phyloP scores from a whole-genome alignment of 2,329 filamentous ascomycete species.

The Xylaria sp. region DNA sequence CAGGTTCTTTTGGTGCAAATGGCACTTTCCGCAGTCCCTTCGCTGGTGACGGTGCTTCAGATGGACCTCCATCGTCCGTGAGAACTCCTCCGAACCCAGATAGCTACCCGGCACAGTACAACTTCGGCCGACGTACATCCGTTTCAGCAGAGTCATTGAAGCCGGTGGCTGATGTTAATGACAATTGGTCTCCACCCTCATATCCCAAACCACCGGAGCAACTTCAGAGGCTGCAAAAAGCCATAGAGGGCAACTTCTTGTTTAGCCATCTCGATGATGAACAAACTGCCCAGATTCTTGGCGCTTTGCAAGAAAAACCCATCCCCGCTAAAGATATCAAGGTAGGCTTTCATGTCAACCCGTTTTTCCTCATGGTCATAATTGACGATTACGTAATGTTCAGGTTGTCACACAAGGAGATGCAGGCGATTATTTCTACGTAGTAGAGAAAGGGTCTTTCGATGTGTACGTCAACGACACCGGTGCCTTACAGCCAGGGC shows the following conservation, averaged over 20 bases:
- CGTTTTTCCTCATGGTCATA: neutral
- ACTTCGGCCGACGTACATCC: constrained; percentile 89
- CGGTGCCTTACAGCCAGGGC: constrained; percentile 78
- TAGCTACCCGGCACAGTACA: constrained; percentile 89
- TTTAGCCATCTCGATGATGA: constrained; percentile 96
- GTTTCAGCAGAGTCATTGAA: constrained; percentile 97
- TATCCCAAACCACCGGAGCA: constrained; percentile 86
- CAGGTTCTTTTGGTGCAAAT: constrained; percentile 59
- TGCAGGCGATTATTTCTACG: constrained; percentile 96
- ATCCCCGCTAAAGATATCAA: constrained; percentile 89
- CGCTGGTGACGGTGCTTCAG: constrained; percentile 54
- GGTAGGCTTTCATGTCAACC: constrained; percentile 46
- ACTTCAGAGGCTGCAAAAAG: constrained; percentile 74
- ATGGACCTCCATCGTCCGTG: constrained; percentile 52
- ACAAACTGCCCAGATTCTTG: constrained; percentile 83
- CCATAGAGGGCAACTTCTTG: constrained; percentile 89
- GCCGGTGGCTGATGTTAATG: constrained; percentile 79
- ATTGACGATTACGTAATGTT: neutral
- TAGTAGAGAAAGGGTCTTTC: constrained; percentile 89
- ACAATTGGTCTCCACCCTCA: constrained; percentile 88
- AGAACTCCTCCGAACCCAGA: constrained; percentile 62
- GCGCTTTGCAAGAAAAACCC: constrained; percentile 90
- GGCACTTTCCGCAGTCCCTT: constrained; percentile 58
- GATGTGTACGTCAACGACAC: constrained; percentile 86
- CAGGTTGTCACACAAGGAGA: constrained; percentile 96